A percentile compares a stretch with the other conserved stretches of the same genome.
Conservation (phyloP, 768 basidiomycete species). For the Lactarius deliciosus region DNA sequence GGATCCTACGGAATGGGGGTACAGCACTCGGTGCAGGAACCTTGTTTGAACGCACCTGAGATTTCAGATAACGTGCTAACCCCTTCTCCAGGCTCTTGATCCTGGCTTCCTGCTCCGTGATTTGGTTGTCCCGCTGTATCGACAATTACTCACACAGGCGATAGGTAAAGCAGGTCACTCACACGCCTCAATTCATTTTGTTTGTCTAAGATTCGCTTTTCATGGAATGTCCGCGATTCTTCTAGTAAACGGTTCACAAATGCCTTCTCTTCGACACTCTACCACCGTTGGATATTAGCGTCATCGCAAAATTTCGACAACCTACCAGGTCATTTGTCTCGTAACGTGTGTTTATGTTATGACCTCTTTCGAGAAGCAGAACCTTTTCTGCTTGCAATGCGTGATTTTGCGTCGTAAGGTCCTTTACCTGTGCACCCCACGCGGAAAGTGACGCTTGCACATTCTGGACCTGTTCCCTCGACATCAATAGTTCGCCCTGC, state of each 20-base stretch:
- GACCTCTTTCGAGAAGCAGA: constrained; percentile 30
- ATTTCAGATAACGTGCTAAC: constrained; percentile 35
- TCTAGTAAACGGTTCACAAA: constrained; percentile 36
- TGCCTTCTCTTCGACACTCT: constrained; percentile 37
- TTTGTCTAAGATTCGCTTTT: constrained; percentile 38
- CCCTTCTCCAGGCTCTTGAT: constrained; percentile 35
- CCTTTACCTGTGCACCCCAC: constrained; percentile 30
- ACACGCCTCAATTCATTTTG: constrained; percentile 40
- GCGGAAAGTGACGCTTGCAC: constrained; percentile 30
- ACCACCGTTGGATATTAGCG: background rate
- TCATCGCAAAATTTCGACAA: background rate
- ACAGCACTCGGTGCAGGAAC: background rate
- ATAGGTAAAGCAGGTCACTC: constrained; percentile 8
- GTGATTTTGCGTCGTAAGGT: constrained; percentile 30
- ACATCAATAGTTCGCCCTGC: constrained; percentile 26
- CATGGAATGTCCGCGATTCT: constrained; percentile 37
- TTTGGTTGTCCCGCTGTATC: constrained; percentile 36
- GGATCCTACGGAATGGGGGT: constrained; percentile 22
- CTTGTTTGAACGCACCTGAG: constrained; percentile 27
- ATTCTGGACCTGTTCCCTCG: constrained; percentile 29
- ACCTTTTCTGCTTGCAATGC: constrained; percentile 31
- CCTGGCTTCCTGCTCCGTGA: constrained; percentile 35
- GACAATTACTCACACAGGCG: constrained; percentile 1
- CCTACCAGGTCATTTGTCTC: constrained; percentile 36
- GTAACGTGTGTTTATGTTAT: constrained; percentile 36